Base-by-base conservation (phyloP, 768 basidiomycete species). In the Collybia nuda region DNA sequence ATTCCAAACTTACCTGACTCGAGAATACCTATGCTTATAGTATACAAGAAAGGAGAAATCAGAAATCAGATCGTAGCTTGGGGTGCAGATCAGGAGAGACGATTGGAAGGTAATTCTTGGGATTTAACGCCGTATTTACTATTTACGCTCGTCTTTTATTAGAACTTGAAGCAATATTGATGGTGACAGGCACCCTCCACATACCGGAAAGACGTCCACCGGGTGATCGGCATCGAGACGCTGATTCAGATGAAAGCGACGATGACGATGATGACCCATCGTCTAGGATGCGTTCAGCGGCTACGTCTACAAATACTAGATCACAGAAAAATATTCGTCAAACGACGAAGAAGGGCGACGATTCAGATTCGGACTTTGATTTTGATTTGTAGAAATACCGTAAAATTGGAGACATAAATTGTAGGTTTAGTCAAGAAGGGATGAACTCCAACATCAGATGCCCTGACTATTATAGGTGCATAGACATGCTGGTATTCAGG, bases 1-100 rank as follows among this genome's bases (percentile, higher is more conserved):
- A 97, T 99, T 59, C 85, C 90, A n/a, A 88, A 98, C 68, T 85
- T 98, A 29, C 96, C 95, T 12, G 97, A 98, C 59, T 76, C 81
- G 32, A 85, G 93, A 45, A 70, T 93, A 36, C 97, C 97, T 1
- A 98, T 96, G 77, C 72, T 98, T 50, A 85, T 99, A 56, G 72
- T 96, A 24, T 98, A 99, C 69, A 84, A 89, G 40, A 88, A 87
- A 57, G 97, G 97, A n/a, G 88, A 94, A 39, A 87, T 98, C 28
- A 74, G 80, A 41, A 88, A 89, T 54, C 93, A 98, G 66, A 74
- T 97, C 11, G 75, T 91, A 4, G 81, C 90, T 1, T 91, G 92
- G 86, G 89, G 88, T 12, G 85, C 84, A 5, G 90, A 93, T 51
- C 73, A 77, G 56, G 88, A 93, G 54, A 81, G 90, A 40, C 77